A percentile compares a stretch with the other conserved stretches of the same genome.
Conservation (phyloP, 75 land plant species). For the Sequoia sempervirens region DNA sequence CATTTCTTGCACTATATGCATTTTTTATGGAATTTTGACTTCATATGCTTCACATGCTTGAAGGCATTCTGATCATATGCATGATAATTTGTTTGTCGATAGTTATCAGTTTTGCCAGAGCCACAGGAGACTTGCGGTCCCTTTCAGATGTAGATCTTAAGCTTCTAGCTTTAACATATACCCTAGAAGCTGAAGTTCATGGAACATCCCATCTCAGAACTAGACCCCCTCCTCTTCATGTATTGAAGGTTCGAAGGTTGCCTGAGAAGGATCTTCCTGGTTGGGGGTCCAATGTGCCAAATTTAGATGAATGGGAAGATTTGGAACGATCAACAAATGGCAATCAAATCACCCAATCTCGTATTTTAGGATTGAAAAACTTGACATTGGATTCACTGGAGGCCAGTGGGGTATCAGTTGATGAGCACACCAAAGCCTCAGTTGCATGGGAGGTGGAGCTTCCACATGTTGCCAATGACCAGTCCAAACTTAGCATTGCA, state of each 20-base stretch:
- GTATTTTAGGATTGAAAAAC: constrained; percentile 65
- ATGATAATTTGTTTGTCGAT: constrained; percentile 6
- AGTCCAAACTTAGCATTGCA: constrained; percentile 2
- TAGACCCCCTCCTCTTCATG: constrained; percentile 71
- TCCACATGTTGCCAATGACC: not conserved
- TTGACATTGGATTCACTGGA: constrained; percentile 31
- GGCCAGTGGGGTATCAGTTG: not conserved
- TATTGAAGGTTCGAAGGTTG: constrained; percentile 36
- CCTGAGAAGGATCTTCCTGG: constrained; percentile 75
- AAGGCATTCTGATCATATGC: not conserved
- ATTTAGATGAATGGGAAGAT: constrained; percentile 90
- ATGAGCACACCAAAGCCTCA: constrained; percentile 9
- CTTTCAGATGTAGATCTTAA: constrained; percentile 88
- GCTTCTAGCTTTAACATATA: constrained; percentile 78
- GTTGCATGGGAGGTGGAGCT: not conserved
- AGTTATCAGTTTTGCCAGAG: constrained; percentile 80
- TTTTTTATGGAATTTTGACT: not conserved
- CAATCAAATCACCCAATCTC: constrained; percentile 28
- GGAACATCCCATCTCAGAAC: constrained; percentile 70
- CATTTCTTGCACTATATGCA: not conserved
- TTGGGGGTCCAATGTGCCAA: constrained; percentile 89
- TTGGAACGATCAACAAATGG: constrained; percentile 41
- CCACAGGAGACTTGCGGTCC: constrained; percentile 83
- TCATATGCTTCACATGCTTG: not conserved
- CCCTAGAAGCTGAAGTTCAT: constrained; percentile 71